Conservation (phyloP, 208 protist species). For the Porcisia deanei region DNA sequence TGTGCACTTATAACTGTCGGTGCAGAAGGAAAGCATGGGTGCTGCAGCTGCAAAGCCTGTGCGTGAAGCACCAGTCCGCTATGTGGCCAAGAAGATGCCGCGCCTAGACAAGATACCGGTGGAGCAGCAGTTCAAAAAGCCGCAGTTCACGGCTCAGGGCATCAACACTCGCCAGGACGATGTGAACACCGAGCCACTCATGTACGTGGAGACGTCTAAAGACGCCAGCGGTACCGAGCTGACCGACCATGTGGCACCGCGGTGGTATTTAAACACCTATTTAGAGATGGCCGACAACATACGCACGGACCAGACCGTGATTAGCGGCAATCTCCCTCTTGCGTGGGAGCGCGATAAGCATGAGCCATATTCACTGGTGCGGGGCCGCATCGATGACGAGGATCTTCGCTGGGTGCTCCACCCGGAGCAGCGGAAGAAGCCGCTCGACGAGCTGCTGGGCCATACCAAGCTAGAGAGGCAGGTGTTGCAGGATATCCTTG, state of each 20-base stretch:
- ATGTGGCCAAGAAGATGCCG: slow-evolving; percentile 81
- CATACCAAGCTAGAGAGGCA: slow-evolving; percentile 73
- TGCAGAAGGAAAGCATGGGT: slow-evolving; percentile 37
- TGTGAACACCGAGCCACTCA: slow-evolving; percentile 84
- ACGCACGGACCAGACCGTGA: slow-evolving; percentile 66
- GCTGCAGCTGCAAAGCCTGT: slow-evolving; percentile 39
- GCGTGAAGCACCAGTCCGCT: slow-evolving; percentile 74
- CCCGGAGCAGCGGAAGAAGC: slow-evolving; percentile 62
- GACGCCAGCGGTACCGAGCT: slow-evolving; percentile 78
- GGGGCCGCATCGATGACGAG: slow-evolving; percentile 83
- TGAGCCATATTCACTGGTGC: slow-evolving; percentile 83
- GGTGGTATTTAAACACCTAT: slow-evolving; percentile 89
- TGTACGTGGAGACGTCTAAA: slow-evolving; percentile 90
- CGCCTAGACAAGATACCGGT: slow-evolving; percentile 69
- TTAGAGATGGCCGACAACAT: slow-evolving; percentile 85
- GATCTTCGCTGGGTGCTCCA: slow-evolving; percentile 77
- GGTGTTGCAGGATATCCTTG: slow-evolving; percentile 81
- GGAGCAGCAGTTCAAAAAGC: slow-evolving; percentile 84
- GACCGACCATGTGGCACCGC: slow-evolving; percentile 73
- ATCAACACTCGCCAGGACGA: slow-evolving; percentile 84
- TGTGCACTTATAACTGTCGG: neutral
- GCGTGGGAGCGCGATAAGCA: slow-evolving; percentile 86
- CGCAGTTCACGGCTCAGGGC: slow-evolving; percentile 68
- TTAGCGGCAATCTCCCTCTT: slow-evolving; percentile 75
- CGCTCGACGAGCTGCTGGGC: slow-evolving; percentile 54